These are phyloP conservation scores for Trichoderma gracile DNA, from an alignment of 2,329 filamentous ascomycete species.

Conservation along the genomic window DNA sequence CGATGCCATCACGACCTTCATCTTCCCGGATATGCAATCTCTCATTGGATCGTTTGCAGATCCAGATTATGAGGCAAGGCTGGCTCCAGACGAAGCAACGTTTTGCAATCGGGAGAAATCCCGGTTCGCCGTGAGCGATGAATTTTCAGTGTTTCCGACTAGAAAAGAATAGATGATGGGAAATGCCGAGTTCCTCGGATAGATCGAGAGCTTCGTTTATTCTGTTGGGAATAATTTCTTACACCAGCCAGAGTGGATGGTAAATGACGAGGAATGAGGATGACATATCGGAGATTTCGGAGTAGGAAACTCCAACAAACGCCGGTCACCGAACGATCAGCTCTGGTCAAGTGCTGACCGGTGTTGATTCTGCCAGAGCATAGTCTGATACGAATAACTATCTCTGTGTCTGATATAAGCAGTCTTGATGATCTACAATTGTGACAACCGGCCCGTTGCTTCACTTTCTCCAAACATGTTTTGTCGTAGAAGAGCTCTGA, in stretches of 20 bases:
- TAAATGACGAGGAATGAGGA: not conserved
- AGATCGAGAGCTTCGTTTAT: too few species aligned
- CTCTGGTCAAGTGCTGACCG: not conserved
- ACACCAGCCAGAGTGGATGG: not conserved
- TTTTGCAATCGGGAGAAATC: not conserved
- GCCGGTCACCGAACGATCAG: not conserved
- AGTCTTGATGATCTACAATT: not conserved
- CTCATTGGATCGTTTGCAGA: constrained; percentile 1
- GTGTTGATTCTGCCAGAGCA: not conserved
- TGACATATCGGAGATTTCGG: not conserved
- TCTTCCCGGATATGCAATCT: constrained; percentile 5
- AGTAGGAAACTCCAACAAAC: not conserved
- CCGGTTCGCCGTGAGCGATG: constrained; percentile 7
- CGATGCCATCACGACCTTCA: constrained; percentile 1
- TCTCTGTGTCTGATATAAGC: not conserved
- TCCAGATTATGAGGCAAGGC: constrained; percentile 1
- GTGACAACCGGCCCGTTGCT: not conserved
- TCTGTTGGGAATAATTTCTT: not conserved
- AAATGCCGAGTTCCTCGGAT: not conserved
- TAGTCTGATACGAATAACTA: not conserved
- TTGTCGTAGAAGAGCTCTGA: not conserved
- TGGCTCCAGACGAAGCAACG: not conserved
- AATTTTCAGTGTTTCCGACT: not conserved
- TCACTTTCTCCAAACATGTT: too few species aligned
- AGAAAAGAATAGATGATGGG: not conserved